Base-by-base conservation (phyloP, 2,329 filamentous ascomycete genomes). In the Pyrenochaeta sp. region DNA sequence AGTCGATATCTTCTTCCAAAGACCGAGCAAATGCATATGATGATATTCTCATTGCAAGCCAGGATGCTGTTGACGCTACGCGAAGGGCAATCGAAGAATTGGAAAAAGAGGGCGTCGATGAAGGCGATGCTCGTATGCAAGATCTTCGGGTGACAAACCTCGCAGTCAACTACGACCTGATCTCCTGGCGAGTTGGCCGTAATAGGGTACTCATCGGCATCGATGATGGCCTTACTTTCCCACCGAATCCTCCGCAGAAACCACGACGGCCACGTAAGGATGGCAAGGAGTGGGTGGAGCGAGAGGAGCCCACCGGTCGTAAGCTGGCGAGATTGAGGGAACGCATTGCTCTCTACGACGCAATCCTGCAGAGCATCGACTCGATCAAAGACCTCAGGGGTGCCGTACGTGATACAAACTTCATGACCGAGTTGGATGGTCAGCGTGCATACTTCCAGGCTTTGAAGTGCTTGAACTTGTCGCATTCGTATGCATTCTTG, bases 41-140 rank as follows among this genome's bases (percentile, higher is more conserved):
- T 60, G 89, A 88, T 51, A 86, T 97, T 39, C 83, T 99, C 18
- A 90, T 88, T 56, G 86, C 91, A 15, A 94, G 90, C 55, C 94
- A 97, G 72, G 93, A 99, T 67, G 90, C 90, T 3, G 90, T 93
- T 14, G 94, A 99, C 72, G 90, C 91, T 4, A 94, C 92, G 1
- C 95, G 96, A 72, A 86, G 88, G 59, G 91, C 91, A 8, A 96
- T 96, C 47, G 93, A 97, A 55, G 94, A 97, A 69, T 77, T 96
- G 44, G 83, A 84, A 36, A 85, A 82, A 47, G 94, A 99, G 68
- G 89, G 90, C 1, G 83, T 96, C 10, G 82, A 89, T 15, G 89
- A 90, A 67, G 86, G 90, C 43, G 93, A 99, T 64, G 75, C 84
- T 23, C 84, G 90, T 44, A 91, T 99, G 85, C 94, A 99, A 73